A percentile compares a stretch with the other conserved stretches of the same genome.
Conservation (phyloP, 192 early-diverging fungal species). For the Entomortierella lignicola region DNA sequence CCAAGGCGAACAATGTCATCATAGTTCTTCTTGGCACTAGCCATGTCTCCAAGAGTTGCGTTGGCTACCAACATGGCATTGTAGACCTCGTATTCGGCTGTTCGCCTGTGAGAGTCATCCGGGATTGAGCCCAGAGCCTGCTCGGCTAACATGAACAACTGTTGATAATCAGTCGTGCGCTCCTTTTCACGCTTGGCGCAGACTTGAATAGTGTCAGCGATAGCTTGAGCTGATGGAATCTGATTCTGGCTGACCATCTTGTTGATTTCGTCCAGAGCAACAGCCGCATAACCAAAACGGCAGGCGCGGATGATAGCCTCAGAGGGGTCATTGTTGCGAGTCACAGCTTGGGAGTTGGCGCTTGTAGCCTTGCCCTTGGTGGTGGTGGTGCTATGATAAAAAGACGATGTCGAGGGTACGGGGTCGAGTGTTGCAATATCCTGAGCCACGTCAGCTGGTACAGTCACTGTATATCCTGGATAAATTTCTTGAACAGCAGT, state of each 20-base stretch:
- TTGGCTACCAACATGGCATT: constrained; percentile 64
- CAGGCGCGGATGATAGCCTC: constrained; percentile 49
- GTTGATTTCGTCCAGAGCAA: constrained; percentile 31
- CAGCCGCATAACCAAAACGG: constrained; percentile 29
- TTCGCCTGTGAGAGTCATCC: constrained; percentile 7
- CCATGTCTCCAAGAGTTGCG: constrained; percentile 62
- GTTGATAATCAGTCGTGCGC: constrained; percentile 35
- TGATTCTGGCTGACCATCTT: constrained; percentile 37
- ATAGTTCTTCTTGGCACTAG: constrained; percentile 63
- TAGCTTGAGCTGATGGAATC: constrained; percentile 37
- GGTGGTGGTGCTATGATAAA: constrained; percentile 4
- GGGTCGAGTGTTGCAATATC: background rate
- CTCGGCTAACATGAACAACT: constrained; percentile 28
- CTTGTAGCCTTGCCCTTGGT: background rate
- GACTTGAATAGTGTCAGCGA: constrained; percentile 49
- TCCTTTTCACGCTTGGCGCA: constrained; percentile 53
- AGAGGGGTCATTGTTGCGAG: constrained; percentile 37
- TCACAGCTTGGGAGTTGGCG: constrained; percentile 10
- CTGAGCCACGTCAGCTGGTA: constrained; percentile 11
- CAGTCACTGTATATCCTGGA: constrained; percentile 28
- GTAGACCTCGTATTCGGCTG: constrained; percentile 44
- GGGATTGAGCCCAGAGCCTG: constrained; percentile 24
- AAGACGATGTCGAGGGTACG: background rate
- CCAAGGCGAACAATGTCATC: constrained; percentile 58
- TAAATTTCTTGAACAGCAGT: constrained; percentile 54